Evolutionary conservation across 2,329 filamentous ascomycete species (phyloP), one percentile per base, ranked within the genome.

Genomic region (Blastomyces gilchristii): DNA sequence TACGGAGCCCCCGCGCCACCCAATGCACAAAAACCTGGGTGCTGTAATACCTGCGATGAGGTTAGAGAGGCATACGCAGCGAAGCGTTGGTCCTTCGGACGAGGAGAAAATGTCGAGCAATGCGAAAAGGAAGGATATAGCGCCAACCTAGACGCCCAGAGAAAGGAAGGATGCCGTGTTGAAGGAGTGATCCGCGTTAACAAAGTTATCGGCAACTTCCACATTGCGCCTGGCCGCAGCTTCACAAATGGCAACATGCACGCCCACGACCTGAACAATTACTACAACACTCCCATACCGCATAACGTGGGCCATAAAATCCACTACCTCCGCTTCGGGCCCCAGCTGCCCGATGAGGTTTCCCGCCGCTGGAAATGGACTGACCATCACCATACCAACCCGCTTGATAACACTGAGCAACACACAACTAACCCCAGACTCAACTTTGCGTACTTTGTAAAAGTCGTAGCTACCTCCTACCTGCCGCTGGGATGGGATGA

Each of bases 391-490:
- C 77, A 90, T 66, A 76, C 76, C 68, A 97, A 97, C 76, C 94
- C 94, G 4, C 85, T 99, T 4, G 95, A 99, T 72, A 82, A 83
- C 61, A 89, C 88, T 3, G 79, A 83, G 67, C 91, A 97, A 80
- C 78, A 82, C 61, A 95, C 91, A 1, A 80, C 83, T 45, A 91
- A 97, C 71, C 85, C 90, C 68, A 89, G 89, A 67, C 97, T 83
- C 82, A 99, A 97, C 80, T 99, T 87, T 77, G 96, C 97, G 91
- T 99, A 99, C 81, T 99, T 99, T 77, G 83, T 99, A 77, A 99
- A 99, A 82, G 94, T 99, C 63, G 94, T 99, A 41, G 91, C 90
- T 2, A 99, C 94, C 1, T 93, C 91, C 0, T 99, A 97, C 75
- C 83, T 97, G 34, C 91, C 94, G 2, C 83, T 99, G 1, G 91